phyloP scores from a whole-genome alignment of 2,329 filamentous ascomycete genomes.

The Corinectria fuckeliana region DNA sequence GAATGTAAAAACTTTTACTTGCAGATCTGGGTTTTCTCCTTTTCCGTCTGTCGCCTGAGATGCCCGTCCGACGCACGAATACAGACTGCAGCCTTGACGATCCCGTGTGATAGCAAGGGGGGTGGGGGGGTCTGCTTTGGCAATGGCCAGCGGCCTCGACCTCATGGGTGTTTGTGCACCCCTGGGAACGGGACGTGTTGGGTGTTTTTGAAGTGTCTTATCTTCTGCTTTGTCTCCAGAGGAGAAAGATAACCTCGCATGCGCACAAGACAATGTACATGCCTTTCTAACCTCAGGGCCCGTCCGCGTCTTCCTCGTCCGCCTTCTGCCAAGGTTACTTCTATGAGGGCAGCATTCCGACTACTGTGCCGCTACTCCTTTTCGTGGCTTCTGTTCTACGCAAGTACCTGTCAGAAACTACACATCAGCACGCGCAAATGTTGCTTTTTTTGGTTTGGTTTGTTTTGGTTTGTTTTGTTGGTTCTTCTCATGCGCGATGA shows the following conservation, averaged over 20 bases:
- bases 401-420: too few relatives aligned
- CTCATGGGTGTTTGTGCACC: background rate
- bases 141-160: background rate
- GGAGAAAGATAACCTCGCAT: background rate
- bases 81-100: background rate
- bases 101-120: background rate
- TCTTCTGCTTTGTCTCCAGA: too few relatives aligned
- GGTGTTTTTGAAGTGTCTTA: background rate
- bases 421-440: too few relatives aligned
- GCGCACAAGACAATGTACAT: background rate
- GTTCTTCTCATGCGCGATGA: too few relatives aligned
- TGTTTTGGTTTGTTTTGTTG: too few relatives aligned
- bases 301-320: too few relatives aligned
- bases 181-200: background rate
- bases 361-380: too few relatives aligned
- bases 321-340: too few relatives aligned
- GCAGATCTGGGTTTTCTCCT: background rate
- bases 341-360: too few relatives aligned
- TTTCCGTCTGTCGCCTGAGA: background rate
- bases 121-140: background rate
- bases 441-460: too few relatives aligned
- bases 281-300: background rate
- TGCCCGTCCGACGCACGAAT: background rate
- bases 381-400: too few relatives aligned
- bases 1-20: background rate